A percentile compares a stretch with the other conserved stretches of the same genome.
phyloP scores from a whole-genome alignment of 2,329 filamentous ascomycete species.

The Colletotrichum noveboracense region DNA sequence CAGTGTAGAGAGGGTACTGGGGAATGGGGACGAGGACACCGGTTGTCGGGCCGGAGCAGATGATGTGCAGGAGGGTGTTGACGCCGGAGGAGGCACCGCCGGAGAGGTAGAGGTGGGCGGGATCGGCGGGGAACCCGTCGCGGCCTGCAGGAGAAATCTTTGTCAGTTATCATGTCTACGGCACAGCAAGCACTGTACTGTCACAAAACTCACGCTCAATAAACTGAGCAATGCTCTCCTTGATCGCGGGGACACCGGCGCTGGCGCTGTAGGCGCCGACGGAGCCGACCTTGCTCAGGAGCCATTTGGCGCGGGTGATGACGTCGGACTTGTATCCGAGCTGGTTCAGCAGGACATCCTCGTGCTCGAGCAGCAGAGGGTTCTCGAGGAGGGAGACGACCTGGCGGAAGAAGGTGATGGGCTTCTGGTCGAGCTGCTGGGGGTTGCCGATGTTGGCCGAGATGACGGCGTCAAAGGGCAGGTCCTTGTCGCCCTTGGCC shows the following conservation, averaged over 20 bases:
- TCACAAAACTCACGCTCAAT: slow-evolving; percentile 73
- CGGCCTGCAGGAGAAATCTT: slow-evolving; percentile 57
- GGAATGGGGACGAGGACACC: slow-evolving; percentile 92
- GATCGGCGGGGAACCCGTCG: slow-evolving; percentile 85
- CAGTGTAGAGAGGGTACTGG: slow-evolving; percentile 97
- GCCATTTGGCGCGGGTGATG: slow-evolving; percentile 78
- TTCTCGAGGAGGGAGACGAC: slow-evolving; percentile 94
- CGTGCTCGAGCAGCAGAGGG: slow-evolving; percentile 81
- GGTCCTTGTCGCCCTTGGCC: slow-evolving; percentile 58
- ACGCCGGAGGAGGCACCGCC: slow-evolving; percentile 93
- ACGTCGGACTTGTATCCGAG: slow-evolving; percentile 93
- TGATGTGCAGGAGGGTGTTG: slow-evolving; percentile 88
- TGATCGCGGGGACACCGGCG: slow-evolving; percentile 84
- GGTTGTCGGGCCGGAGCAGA: slow-evolving; percentile 77
- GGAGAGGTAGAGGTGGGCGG: slow-evolving; percentile 86
- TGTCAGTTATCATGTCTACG: not conserved
- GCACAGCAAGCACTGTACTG: not conserved
- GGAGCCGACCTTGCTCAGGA: slow-evolving; percentile 84
- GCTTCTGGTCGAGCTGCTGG: slow-evolving; percentile 98
- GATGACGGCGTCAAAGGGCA: slow-evolving; percentile 92
- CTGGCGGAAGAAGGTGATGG: slow-evolving; percentile 98
- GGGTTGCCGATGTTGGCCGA: slow-evolving; percentile 99
- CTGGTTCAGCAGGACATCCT: slow-evolving; percentile 74
- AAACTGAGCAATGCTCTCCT: slow-evolving; percentile 89
- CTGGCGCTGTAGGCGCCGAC: slow-evolving; percentile 97